A percentile compares a stretch with the other conserved stretches of the same genome.
Conservation (phyloP, 306 rosid genomes). For the Quercus berberidifolia region DNA sequence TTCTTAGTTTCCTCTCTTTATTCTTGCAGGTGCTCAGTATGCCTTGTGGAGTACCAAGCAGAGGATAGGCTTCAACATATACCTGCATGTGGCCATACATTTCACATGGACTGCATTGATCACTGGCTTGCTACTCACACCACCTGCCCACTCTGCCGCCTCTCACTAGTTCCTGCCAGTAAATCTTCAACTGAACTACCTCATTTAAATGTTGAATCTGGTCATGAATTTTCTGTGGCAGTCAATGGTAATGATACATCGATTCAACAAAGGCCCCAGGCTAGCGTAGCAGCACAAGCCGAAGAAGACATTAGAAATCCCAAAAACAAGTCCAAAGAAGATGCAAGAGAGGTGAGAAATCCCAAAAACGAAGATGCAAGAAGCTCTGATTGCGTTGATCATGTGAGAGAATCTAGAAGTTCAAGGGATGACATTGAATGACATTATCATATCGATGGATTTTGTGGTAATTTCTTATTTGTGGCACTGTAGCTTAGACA, state of each 20-base stretch:
- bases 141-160: conserved; percentile 96
- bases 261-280: conserved; percentile 25
- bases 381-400: conserved; percentile 20
- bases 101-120: conserved; percentile 85
- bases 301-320: conserved; percentile 17
- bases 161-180: conserved; percentile 49
- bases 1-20: neutral
- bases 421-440: neutral
- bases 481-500: neutral
- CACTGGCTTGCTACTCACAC: conserved; percentile 77
- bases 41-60: conserved; percentile 77
- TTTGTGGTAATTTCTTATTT: conserved; percentile 13
- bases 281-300: conserved; percentile 30
- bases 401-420: conserved; percentile 18
- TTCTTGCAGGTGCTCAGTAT: conserved; percentile 70
- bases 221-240: conserved; percentile 20
- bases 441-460: neutral
- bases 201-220: conserved; percentile 24
- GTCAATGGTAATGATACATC: neutral
- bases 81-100: conserved; percentile 82
- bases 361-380: conserved; percentile 34
- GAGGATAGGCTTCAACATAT: conserved; percentile 87
- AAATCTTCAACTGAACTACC: conserved; percentile 41
- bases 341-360: conserved; percentile 26
- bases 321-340: conserved; percentile 32